Percentiles rank a stretch among this genome's conserved stretches.
Conservation (phyloP, 1,139 yeast genomes). For the Hemisphaericaspora xylanilytica region DNA sequence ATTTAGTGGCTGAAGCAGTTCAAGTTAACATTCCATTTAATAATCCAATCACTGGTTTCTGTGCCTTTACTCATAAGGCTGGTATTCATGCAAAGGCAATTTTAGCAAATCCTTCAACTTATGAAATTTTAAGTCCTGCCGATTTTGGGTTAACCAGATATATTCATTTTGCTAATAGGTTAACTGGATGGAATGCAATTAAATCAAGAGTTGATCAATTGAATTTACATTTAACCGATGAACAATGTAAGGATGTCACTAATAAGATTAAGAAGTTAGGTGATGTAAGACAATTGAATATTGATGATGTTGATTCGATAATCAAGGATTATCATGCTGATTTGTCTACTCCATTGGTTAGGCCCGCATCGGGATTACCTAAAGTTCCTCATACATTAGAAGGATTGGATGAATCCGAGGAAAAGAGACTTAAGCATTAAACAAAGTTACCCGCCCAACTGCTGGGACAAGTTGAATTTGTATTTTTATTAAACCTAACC, state of each 20-base stretch:
- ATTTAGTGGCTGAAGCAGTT: conserved; percentile 57
- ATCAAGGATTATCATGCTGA: conserved; percentile 45
- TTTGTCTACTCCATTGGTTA: conserved; percentile 9
- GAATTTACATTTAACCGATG: conserved; percentile 50
- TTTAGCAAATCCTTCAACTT: conserved; percentile 58
- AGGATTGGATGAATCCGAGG: conserved; percentile 12
- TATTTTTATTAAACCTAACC: too few relatives aligned
- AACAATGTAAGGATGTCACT: conserved; percentile 56
- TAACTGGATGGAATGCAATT: conserved; percentile 57
- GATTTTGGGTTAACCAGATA: conserved; percentile 58
- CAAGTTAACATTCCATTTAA: conserved; percentile 59
- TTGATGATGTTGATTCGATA: conserved; percentile 50
- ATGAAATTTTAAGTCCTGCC: conserved; percentile 55
- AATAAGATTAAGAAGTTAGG: conserved; percentile 55
- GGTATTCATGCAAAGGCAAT: conserved; percentile 63
- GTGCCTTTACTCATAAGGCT: conserved; percentile 63
- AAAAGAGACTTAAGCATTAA: conserved; percentile 10
- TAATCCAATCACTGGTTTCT: conserved; percentile 61
- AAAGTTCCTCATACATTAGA: conserved; percentile 13
- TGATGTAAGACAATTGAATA: conserved; percentile 49
- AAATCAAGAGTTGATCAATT: conserved; percentile 49
- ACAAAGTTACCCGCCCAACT: too few relatives aligned
- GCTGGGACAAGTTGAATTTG: background rate
- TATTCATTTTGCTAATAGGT: conserved; percentile 57
- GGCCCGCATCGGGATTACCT: conserved; percentile 12